phyloP scores from a whole-genome alignment of 1,139 yeast genomes.

The Kodamaea suecica region DNA sequence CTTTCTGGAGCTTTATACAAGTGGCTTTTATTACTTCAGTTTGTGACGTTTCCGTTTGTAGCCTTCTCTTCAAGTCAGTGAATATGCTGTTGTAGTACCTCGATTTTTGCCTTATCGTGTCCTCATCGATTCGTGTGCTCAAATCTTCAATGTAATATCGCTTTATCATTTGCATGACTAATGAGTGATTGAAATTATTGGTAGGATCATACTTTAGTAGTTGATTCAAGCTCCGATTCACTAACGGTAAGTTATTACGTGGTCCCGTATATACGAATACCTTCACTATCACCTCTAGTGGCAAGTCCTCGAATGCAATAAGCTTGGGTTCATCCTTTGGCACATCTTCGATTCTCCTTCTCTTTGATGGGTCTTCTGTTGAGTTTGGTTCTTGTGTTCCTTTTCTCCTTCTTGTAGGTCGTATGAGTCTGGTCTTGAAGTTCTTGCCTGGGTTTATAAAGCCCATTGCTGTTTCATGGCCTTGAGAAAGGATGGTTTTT shows the following conservation, averaged over 20 bases:
- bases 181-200: slow-evolving; percentile 6
- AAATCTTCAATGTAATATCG: slow-evolving; percentile 12
- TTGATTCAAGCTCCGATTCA: slow-evolving; percentile 23
- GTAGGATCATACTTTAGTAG: slow-evolving; percentile 19
- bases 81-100: no score
- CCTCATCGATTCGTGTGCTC: slow-evolving; percentile 10
- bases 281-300: slow-evolving; percentile 29
- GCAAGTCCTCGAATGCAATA: slow-evolving; percentile 18
- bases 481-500: no score
- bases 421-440: no score
- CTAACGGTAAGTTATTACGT: slow-evolving; percentile 25
- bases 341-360: no score
- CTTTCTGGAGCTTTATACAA: slow-evolving; percentile 1
- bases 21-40: not conserved
- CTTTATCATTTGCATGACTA: slow-evolving; percentile 14
- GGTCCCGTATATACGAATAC: slow-evolving; percentile 33
- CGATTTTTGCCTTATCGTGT: not conserved
- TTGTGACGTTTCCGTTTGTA: not conserved
- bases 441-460: slow-evolving; percentile 7
- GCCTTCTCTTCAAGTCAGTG: no score
- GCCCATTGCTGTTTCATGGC: slow-evolving; percentile 4
- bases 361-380: no score
- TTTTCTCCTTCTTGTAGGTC: slow-evolving; percentile 4
- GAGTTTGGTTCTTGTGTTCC: no score
- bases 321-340: not conserved